phyloP scores from a whole-genome alignment of 208 protist genomes.

The Crithidia fasciculata region DNA sequence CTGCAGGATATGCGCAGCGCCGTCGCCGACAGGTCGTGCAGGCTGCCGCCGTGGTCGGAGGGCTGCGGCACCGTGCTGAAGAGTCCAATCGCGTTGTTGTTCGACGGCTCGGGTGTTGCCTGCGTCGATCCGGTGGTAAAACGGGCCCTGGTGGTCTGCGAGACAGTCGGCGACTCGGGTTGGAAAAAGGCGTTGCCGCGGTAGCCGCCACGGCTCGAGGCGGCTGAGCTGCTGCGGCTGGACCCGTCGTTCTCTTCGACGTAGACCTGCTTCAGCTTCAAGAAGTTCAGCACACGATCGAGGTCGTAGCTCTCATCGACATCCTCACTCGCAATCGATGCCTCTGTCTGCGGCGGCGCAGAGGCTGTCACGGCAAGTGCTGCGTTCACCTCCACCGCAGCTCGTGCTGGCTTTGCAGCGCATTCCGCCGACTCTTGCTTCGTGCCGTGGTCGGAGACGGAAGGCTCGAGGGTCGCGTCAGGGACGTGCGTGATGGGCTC shows the following conservation, averaged over 20 bases:
- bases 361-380: not conserved
- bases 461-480: not conserved
- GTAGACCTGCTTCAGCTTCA: conserved; percentile 23
- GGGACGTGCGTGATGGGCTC: not conserved
- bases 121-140: conserved; percentile 5
- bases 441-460: not conserved
- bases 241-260: conserved; percentile 15
- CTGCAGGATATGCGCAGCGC: conserved; percentile 2
- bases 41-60: not conserved
- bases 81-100: not conserved
- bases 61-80: conserved; percentile 23
- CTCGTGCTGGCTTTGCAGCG: not conserved
- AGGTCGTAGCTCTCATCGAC: conserved; percentile 32
- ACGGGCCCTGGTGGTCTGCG: not conserved
- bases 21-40: conserved; percentile 5
- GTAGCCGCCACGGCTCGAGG: conserved; percentile 3
- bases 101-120: not conserved
- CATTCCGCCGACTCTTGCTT: not conserved
- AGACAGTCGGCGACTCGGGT: conserved; percentile 2
- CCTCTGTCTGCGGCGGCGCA: not conserved
- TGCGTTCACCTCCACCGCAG: conserved; percentile 1
- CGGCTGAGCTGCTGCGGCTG: conserved; percentile 13
- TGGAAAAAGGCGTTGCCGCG: conserved; percentile 19
- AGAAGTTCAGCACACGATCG: conserved; percentile 27
- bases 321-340: conserved; percentile 7